These are phyloP conservation scores for Plasmodium vivax DNA, from an alignment of 169 alveolate genomes.

Conservation along the genomic window DNA sequence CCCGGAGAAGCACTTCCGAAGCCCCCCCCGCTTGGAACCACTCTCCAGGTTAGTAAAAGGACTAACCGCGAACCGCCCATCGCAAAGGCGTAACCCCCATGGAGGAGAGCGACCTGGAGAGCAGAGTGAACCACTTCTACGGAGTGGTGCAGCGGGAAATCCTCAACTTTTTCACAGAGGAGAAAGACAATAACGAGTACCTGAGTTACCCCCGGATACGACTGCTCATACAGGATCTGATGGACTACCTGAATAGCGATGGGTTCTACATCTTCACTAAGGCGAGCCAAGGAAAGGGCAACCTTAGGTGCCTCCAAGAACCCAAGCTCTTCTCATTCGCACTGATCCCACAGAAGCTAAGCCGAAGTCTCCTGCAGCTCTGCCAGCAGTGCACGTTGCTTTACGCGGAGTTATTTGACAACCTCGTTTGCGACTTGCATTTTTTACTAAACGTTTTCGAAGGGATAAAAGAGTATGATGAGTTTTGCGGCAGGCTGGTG, in stretches of 20 bases:
- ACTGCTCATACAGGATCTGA: constrained; percentile 12
- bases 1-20: neutral
- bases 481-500: constrained; percentile 16
- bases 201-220: constrained; percentile 38
- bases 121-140: constrained; percentile 38
- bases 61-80: neutral
- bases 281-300: neutral
- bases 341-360: constrained; percentile 30
- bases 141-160: constrained; percentile 21
- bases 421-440: constrained; percentile 56
- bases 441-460: constrained; percentile 19
- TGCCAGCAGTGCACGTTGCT: constrained; percentile 43
- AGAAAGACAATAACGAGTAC: constrained; percentile 45
- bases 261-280: constrained; percentile 29
- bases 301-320: neutral
- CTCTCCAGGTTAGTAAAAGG: neutral
- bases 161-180: constrained; percentile 7
- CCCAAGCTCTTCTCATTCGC: constrained; percentile 52
- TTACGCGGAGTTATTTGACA: constrained; percentile 48
- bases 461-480: constrained; percentile 17
- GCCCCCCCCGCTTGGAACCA: neutral
- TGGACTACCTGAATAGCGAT: constrained; percentile 6
- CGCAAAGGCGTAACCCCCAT: neutral
- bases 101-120: constrained; percentile 14
- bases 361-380: neutral